phyloP scores from a whole-genome alignment of 208 protist genomes.

The Leishmania martiniquensis region DNA sequence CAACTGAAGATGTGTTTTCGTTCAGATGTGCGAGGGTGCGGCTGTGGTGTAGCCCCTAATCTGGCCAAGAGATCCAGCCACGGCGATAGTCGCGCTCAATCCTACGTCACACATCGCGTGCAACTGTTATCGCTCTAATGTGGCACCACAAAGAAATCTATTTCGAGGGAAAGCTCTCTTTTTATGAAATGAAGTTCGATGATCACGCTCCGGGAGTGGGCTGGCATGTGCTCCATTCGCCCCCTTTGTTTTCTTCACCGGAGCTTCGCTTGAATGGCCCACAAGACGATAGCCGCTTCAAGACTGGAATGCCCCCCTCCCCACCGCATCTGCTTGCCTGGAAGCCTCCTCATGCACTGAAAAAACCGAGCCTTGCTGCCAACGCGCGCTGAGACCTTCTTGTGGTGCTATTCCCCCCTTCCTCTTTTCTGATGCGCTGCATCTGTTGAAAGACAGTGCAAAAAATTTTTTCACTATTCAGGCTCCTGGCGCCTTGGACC shows the following conservation, averaged over 20 bases:
- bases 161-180: neutral
- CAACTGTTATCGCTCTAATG: neutral
- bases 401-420: neutral
- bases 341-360: neutral
- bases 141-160: neutral
- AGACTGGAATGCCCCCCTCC: neutral
- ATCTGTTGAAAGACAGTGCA: neutral
- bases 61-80: no score
- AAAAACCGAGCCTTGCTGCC: neutral
- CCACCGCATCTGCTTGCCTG: neutral
- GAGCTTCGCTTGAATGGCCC: no score
- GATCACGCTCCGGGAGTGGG: neutral
- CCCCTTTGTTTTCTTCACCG: neutral
- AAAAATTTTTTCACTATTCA: neutral
- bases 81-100: neutral
- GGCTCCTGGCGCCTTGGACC: neutral
- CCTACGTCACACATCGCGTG: neutral
- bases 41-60: neutral
- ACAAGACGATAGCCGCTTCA: neutral
- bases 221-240: neutral
- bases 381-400: neutral
- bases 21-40: neutral
- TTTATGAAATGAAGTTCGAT: neutral
- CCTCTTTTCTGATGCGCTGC: neutral
- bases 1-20: neutral